These are phyloP conservation scores for Chalaropsis ovoidea DNA, from an alignment of 2,329 filamentous ascomycete genomes.

Conservation along the genomic window DNA sequence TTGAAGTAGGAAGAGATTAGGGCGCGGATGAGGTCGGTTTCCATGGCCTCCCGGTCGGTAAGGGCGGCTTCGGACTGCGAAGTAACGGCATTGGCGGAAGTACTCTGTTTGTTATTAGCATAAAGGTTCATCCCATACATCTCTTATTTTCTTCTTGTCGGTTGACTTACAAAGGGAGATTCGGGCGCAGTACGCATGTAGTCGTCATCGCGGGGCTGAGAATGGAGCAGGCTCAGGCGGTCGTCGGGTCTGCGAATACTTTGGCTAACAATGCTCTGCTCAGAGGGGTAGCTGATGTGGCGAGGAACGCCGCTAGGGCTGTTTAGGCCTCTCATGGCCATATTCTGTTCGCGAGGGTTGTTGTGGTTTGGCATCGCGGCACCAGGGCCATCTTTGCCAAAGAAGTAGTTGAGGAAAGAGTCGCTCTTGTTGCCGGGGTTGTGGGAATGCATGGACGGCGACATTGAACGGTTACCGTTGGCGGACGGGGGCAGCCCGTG, in stretches of 20 bases:
- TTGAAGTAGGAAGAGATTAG: constrained; percentile 98
- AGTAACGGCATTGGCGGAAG: constrained; percentile 13
- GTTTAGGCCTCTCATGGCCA: constrained; percentile 24
- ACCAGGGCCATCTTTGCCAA: constrained; percentile 70
- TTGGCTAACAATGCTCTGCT: constrained; percentile 66
- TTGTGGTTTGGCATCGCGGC: constrained; percentile 34
- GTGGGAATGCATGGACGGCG: constrained; percentile 58
- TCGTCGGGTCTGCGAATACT: constrained; percentile 66
- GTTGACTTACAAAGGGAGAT: constrained; percentile 49
- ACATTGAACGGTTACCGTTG: constrained; percentile 56
- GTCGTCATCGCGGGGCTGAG: constrained; percentile 38
- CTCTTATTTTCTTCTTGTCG: constrained; percentile 23
- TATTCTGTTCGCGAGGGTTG: constrained; percentile 26
- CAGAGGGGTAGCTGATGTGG: constrained; percentile 67
- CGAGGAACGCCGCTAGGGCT: constrained; percentile 33
- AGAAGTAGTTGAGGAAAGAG: constrained; percentile 97
- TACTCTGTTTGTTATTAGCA: constrained; percentile 20
- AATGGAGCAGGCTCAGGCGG: constrained; percentile 42
- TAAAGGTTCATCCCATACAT: constrained; percentile 24
- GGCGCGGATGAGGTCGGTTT: constrained; percentile 92
- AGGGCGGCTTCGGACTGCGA: constrained; percentile 59
- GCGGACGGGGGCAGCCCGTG: constrained; percentile 32
- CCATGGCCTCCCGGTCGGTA: constrained; percentile 90
- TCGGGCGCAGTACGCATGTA: constrained; percentile 35
- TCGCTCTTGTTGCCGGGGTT: constrained; percentile 60